Base-by-base conservation (phyloP, 2,329 filamentous ascomycete genomes). In the Diaporthe sp. region DNA sequence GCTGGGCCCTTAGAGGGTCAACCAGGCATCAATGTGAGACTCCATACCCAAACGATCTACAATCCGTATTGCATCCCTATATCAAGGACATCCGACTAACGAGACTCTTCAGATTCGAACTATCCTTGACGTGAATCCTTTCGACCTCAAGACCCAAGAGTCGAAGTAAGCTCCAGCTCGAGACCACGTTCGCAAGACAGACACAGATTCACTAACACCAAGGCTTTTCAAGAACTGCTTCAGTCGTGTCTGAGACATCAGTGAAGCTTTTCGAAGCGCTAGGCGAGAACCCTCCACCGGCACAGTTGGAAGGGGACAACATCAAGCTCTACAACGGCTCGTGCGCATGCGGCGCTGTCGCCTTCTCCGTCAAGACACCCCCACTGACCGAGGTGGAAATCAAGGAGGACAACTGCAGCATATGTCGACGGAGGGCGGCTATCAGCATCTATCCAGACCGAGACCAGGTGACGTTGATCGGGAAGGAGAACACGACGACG, bases 391-490 rank as follows among this genome's bases (percentile, higher is more conserved):
- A 84, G 80, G 64, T 87, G 82, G 76, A 87, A 83, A 52, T 87
- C 82, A 77, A 84, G 81, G 73, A 86, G 82, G 76, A 85, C 81
- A 77, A 85, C 83, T 78, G 83, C 71, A 82, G 82, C 70, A 79
- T 77, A 30, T 83, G 81, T 73, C 73, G 79, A 38, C 76, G 82
- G 17, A 82, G 82, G 77, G 82, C 79, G 1, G 80, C 78, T 19
- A 75, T 82, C 12, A 80, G 79, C 5, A 77, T 81, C 2, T 82
- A 82, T 15, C 80, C 80, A 1, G 78, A 77, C 17, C 77, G 79
- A 61, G 76, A 77, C 12, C 77, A 80, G 15, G 82, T 82, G 1
- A 70, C 70, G n/a, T 75, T 83, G 0, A 30, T 76, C 17, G 79
- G 81, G 4, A 68, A 74, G 25, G 80, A 81, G 25, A 60, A 80